Base-by-base conservation (phyloP, 768 basidiomycete species). In the Podaxis sp. region DNA sequence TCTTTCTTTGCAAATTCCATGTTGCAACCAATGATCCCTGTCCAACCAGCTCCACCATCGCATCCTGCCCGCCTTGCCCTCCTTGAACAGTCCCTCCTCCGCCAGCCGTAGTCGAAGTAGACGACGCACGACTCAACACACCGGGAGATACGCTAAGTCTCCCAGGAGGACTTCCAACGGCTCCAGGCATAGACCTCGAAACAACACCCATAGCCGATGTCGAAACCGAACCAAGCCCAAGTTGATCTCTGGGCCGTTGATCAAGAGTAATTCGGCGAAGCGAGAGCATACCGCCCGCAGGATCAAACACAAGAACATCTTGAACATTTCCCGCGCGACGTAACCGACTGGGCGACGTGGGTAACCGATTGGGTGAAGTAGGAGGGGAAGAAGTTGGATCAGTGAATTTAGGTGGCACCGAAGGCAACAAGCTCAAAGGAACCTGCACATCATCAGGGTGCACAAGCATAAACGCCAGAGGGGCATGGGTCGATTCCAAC, bases 261-360 rank as follows among this genome's bases (percentile, higher is more conserved):
- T 86, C 83, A 4, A 87, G 59, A 2, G 72, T 71, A 50, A 90
- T 69, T 1, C 88, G 73, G 25, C 85, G 76, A 48, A 90, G 72
- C 0, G 82, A 81, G 21, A 91, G 74, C 2, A 79, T 72, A 0
- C 82, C 82, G 42, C 84, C 82, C 0, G 70, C 71, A 0, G 87
- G 83, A 66, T 91, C 87, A 65, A 91, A 90, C 2, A 90, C 66
- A 16, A 91, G 77, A 2, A 90, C 62, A 60, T 91, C 89, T 68
- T 88, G 88, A 64, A 79, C 82, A 61, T 85, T 84, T 18, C 70
- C 70, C 11, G 76, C 74, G 16, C 74, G 70, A 5, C 68, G 73
- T 51, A 21, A 64, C 61, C 36, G 74, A 66, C 47, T 77, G 66
- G 27, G 72, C 66, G 62, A 73, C 7, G 51, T 66, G 65, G 64